These are phyloP conservation scores for Cladophialophora psammophila DNA, from an alignment of 2,329 filamentous ascomycete species.

Conservation along the genomic window DNA sequence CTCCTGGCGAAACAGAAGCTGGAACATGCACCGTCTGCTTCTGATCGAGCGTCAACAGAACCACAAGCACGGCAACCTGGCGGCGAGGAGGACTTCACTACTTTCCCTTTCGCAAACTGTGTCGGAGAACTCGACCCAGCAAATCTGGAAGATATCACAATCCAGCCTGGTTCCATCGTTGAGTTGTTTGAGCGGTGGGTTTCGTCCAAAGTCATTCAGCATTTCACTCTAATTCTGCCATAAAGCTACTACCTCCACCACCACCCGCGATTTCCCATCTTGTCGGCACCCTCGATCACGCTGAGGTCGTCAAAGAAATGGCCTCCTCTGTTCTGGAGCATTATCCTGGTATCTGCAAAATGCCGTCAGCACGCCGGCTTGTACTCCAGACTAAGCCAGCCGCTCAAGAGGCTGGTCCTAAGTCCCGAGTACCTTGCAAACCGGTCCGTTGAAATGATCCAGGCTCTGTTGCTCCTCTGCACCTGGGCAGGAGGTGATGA, in stretches of 20 bases:
- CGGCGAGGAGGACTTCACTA: constrained; percentile 17
- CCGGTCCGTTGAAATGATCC: constrained; percentile 20
- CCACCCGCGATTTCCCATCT: constrained; percentile 18
- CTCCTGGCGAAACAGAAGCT: constrained; percentile 19
- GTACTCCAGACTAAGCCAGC: constrained; percentile 19
- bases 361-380: constrained; percentile 9
- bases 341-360: constrained; percentile 21
- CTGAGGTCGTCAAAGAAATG: constrained; percentile 19
- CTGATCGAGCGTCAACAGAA: neutral
- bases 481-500: constrained; percentile 21
- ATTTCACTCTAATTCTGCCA: neutral
- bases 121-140: constrained; percentile 10
- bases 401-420: constrained; percentile 19
- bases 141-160: constrained; percentile 16
- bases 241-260: constrained; percentile 20
- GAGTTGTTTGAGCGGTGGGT: constrained; percentile 20
- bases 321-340: constrained; percentile 22
- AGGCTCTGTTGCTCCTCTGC: constrained; percentile 17
- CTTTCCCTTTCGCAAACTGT: constrained; percentile 16
- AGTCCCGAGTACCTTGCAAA: constrained; percentile 20
- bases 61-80: neutral
- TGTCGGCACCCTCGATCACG: constrained; percentile 14
- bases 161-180: constrained; percentile 12
- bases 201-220: neutral
- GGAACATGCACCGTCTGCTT: constrained; percentile 8